Base-by-base conservation (phyloP, 495 filamentous ascomycete genomes). In the Cairneyella variabilis region DNA sequence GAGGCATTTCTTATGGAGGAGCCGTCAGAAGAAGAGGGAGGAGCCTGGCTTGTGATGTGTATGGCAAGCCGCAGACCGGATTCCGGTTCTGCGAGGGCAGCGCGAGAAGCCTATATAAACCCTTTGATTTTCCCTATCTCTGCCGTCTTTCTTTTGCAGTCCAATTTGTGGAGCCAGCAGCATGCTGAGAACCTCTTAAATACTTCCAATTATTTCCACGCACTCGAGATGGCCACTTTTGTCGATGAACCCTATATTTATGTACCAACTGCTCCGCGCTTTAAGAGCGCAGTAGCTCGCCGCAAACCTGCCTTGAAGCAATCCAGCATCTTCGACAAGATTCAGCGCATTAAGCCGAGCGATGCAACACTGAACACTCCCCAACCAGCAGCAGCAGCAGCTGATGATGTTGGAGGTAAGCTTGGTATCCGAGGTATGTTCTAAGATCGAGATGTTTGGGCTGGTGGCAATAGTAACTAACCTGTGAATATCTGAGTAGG, bases 191-290 rank as follows among this genome's bases (percentile, higher is more conserved):
- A 44, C 34, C 44, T 53, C 49, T 44, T 36, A 18, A 46, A 18
- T 47, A 47, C 51, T 54, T 14, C 17, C 41, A 54, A 54, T 3
- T 39, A 51, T 50, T 41, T 49, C 47, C 23, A 49, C 44, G 36
- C 38, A 26, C 53, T 50, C 21, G 30, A 56, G 27, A 56, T 56
- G 23, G 53, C 53, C 44, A 56, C 46, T 30, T 56, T 56, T 21
- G 53, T 23, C 44, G 40, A 41, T 21, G 50, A 50, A 48, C 46
- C 37, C 3, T 56, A 50, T 50, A 56, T 45, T 22, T 56, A 56
- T 50, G 18, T 56, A 17, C 53, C 37, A 56, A 56, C 46, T 49
- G n/a, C 53, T 56, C 53, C 47, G 45, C 53, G 53, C 30, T 43
- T 26, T 28, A 56, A 56, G 44, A 56, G 18, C 11, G 21, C 21